phyloP scores from a whole-genome alignment of 2,329 filamentous ascomycete species.

The Teratosphaeria pseudoeucalypti region DNA sequence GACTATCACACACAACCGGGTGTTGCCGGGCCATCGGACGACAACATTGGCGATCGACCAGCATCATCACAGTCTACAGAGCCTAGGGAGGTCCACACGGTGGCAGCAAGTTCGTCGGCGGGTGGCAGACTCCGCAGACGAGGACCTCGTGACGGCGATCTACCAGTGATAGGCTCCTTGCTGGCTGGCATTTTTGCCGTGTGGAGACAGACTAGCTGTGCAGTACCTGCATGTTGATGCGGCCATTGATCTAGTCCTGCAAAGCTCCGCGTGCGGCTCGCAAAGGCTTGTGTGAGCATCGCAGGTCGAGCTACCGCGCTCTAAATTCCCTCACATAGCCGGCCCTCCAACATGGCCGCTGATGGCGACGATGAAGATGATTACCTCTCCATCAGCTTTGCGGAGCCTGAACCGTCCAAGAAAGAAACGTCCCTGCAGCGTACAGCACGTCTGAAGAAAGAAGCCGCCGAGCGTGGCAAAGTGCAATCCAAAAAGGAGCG shows the following conservation, averaged over 20 bases:
- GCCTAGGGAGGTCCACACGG: not conserved
- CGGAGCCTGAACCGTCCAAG: constrained; percentile 46
- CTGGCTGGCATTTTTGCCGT: not conserved
- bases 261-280: not conserved
- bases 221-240: not conserved
- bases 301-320: not conserved
- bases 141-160: not conserved
- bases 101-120: too few species aligned
- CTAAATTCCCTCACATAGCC: not conserved
- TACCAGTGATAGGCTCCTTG: not conserved
- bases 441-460: constrained; percentile 43
- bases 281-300: not conserved
- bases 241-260: not conserved
- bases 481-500: constrained; percentile 72
- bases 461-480: constrained; percentile 52
- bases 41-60: not conserved
- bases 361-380: constrained; percentile 70
- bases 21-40: not conserved
- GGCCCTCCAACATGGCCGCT: constrained; percentile 9
- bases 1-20: not conserved
- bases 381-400: constrained; percentile 94
- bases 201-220: not conserved
- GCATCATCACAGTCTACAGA: not conserved
- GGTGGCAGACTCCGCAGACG: not conserved
- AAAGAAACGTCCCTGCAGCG: constrained; percentile 56